A percentile compares a stretch with the other conserved stretches of the same genome.
Conservation (phyloP, 805 yeast species). For the Wickerhamiella bombiphila region DNA sequence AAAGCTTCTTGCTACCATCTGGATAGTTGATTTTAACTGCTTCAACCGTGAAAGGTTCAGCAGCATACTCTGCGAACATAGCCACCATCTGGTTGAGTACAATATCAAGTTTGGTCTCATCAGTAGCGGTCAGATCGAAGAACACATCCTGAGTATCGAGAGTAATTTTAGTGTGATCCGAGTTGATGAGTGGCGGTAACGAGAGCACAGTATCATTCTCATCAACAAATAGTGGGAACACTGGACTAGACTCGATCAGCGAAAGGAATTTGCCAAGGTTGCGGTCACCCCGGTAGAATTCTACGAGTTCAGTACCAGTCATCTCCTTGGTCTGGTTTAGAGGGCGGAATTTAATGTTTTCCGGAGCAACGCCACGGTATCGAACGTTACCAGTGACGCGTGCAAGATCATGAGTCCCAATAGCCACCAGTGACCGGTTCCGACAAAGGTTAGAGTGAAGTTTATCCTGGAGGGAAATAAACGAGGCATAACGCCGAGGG, state of each 20-base stretch:
- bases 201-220: conserved; percentile 65
- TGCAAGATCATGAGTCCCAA: conserved; percentile 94
- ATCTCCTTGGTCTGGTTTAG: conserved; percentile 32
- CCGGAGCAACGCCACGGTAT: conserved; percentile 72
- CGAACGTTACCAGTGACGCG: conserved; percentile 68
- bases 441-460: conserved; percentile 91
- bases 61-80: conserved; percentile 85
- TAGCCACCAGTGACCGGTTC: conserved; percentile 92
- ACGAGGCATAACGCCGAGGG: conserved; percentile 78
- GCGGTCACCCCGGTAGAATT: conserved; percentile 80
- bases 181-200: conserved; percentile 93
- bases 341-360: conserved; percentile 45
- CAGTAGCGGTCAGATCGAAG: conserved; percentile 90
- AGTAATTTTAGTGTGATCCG: conserved; percentile 77
- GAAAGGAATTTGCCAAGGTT: conserved; percentile 79
- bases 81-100: conserved; percentile 87
- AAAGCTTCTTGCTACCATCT: conserved; percentile 53
- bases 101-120: conserved; percentile 82
- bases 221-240: conserved; percentile 81
- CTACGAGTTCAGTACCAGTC: conserved; percentile 69
- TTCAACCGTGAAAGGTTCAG: conserved; percentile 70
- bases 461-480: conserved; percentile 91
- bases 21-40: conserved; percentile 69
- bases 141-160: conserved; percentile 75
- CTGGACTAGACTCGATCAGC: conserved; percentile 76